These are phyloP conservation scores for Parsonsia alboflavescens DNA, from an alignment of 257 asterid species.

Conservation along the genomic window DNA sequence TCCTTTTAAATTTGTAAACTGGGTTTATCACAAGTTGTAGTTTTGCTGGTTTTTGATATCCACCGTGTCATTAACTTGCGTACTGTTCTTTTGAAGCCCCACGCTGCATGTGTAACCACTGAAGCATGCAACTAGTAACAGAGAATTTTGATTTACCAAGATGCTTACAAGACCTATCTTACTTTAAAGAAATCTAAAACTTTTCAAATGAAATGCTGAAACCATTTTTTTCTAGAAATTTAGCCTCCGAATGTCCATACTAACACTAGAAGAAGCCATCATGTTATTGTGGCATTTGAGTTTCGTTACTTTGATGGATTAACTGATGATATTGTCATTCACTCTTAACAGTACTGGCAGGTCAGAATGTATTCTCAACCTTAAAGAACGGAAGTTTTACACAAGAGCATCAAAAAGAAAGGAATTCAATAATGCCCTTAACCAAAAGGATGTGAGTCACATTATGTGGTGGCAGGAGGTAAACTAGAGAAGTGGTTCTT, in stretches of 20 bases:
- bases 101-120: not conserved
- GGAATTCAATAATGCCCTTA: conserved; percentile 33
- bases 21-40: not conserved
- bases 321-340: not conserved
- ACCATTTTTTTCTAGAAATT: not conserved
- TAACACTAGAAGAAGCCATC: not conserved
- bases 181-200: not conserved
- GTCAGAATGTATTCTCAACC: conserved; percentile 33
- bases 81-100: not conserved
- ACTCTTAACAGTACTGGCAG: conserved; percentile 26
- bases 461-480: conserved; percentile 98
- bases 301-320: not conserved
- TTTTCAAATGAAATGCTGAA: not conserved
- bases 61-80: too few species aligned
- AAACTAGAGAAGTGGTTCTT: conserved; percentile 17
- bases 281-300: not conserved
- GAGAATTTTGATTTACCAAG: not conserved
- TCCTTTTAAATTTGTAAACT: not conserved
- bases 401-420: conserved; percentile 45
- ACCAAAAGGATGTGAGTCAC: conserved; percentile 66
- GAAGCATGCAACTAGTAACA: not conserved
- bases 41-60: not conserved
- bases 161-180: not conserved
- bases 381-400: conserved; percentile 40
- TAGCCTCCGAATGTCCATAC: not conserved